Evolutionary conservation across 257 asterid genomes (phyloP).

Genomic region (Fraxinus anomala): DNA sequence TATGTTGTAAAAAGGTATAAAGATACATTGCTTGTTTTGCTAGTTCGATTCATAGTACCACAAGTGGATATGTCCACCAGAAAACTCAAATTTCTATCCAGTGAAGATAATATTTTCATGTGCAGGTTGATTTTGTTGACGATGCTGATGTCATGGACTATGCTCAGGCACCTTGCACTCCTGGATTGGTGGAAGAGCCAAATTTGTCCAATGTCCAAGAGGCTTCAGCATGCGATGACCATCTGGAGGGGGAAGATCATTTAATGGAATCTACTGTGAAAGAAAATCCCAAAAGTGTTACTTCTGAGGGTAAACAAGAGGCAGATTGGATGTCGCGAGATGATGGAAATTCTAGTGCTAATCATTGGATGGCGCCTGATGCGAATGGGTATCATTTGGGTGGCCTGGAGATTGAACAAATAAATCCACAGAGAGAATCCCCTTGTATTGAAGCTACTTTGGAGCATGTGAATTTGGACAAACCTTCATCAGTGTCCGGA

Average conservation of each 20-base stretch:
- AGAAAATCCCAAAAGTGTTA: constrained; percentile 35
- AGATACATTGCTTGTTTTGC: background rate
- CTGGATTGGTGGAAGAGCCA: constrained; percentile 82
- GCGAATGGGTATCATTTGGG: constrained; percentile 44
- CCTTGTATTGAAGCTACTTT: constrained; percentile 29
- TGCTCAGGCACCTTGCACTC: constrained; percentile 94
- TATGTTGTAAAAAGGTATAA: background rate
- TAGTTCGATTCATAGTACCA: constrained; percentile 4
- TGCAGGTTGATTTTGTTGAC: constrained; percentile 55
- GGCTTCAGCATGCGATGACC: constrained; percentile 84
- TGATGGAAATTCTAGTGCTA: constrained; percentile 40
- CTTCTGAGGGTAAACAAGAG: constrained; percentile 39
- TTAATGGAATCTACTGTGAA: constrained; percentile 42
- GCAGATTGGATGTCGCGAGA: constrained; percentile 38
- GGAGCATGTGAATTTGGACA: constrained; percentile 33
- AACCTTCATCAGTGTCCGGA: constrained; percentile 36
- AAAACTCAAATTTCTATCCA: background rate
- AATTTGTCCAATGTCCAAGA: constrained; percentile 74
- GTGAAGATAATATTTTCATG: constrained; percentile 21
- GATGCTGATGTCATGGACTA: constrained; percentile 66
- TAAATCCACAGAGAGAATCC: constrained; percentile 34
- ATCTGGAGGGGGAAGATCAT: constrained; percentile 65
- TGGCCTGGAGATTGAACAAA: constrained; percentile 39
- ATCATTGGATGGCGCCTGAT: constrained; percentile 32
- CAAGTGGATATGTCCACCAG: background rate